Conservation (phyloP, 73 alveolate species). For the Stentor roeselii region DNA sequence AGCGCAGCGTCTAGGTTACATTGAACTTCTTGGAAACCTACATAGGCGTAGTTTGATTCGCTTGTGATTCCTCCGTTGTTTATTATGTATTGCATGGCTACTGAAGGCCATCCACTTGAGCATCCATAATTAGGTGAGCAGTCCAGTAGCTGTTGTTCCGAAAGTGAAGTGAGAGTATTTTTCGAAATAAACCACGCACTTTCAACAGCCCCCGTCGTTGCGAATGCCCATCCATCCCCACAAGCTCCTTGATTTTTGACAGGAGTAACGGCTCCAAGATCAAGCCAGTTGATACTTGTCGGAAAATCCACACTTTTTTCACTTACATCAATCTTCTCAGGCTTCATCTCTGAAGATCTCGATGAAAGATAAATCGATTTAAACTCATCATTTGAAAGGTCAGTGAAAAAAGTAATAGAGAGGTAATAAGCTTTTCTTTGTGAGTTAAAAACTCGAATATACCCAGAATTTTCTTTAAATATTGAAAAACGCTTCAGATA, state of each 20-base stretch:
- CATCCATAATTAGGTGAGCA: background rate
- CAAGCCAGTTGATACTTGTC: background rate
- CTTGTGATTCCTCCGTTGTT: background rate
- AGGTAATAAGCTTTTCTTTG: background rate
- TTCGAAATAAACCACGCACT: background rate
- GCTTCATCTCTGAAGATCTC: background rate
- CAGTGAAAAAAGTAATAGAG: background rate
- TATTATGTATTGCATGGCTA: background rate
- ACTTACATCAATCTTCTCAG: background rate
- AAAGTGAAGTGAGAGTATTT: background rate
- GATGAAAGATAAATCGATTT: background rate
- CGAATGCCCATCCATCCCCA: background rate
- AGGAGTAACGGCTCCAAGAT: background rate
- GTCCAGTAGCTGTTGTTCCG: background rate
- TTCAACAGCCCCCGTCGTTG: background rate
- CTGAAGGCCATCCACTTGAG: background rate
- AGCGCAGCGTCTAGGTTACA: background rate
- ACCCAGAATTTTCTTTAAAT: background rate
- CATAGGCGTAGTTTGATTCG: background rate
- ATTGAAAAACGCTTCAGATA: background rate
- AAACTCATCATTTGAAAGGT: background rate
- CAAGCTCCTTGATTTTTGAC: background rate
- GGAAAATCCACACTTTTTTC: background rate
- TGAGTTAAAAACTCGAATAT: background rate
- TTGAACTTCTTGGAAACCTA: background rate